Evolutionary conservation across 148 eudicot species (phyloP).

Genomic region (Rhododendron ferrugineum): DNA sequence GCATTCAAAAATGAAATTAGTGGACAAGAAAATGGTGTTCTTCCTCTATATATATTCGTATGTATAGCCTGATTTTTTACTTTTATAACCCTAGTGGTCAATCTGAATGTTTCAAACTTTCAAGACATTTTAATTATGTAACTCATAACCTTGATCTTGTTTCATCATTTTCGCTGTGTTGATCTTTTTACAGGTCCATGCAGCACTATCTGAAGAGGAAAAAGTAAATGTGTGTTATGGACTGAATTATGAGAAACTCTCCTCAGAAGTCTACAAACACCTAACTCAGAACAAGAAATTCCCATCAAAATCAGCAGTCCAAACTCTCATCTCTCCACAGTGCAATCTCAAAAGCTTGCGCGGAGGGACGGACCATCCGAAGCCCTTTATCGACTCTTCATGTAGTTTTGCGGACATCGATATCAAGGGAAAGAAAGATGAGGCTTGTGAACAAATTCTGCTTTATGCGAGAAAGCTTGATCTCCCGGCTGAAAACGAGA

Average conservation of each 20-base stretch:
- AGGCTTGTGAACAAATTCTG: slow-evolving; percentile 30
- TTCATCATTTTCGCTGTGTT: neutral
- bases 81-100: neutral
- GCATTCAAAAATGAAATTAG: neutral
- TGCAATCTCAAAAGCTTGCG: slow-evolving; percentile 48
- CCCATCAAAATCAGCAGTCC: slow-evolving; percentile 48
- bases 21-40: neutral
- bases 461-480: slow-evolving; percentile 41
- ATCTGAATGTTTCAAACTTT: neutral
- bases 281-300: slow-evolving; percentile 51
- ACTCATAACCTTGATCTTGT: neutral
- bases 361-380: slow-evolving; percentile 21
- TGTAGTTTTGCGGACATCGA: slow-evolving; percentile 10
- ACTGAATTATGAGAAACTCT: slow-evolving; percentile 65
- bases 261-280: slow-evolving; percentile 43
- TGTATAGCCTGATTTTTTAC: neutral
- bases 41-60: neutral
- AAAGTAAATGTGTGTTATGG: slow-evolving; percentile 42
- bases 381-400: slow-evolving; percentile 26
- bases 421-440: slow-evolving; percentile 18
- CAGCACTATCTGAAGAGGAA: slow-evolving; percentile 58
- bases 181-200: slow-evolving; percentile 47
- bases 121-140: neutral
- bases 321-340: slow-evolving; percentile 52
- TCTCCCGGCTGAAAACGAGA: slow-evolving; percentile 45